Base-by-base conservation (phyloP, 805 yeast genomes). In the Lachancea quebecensis region DNA sequence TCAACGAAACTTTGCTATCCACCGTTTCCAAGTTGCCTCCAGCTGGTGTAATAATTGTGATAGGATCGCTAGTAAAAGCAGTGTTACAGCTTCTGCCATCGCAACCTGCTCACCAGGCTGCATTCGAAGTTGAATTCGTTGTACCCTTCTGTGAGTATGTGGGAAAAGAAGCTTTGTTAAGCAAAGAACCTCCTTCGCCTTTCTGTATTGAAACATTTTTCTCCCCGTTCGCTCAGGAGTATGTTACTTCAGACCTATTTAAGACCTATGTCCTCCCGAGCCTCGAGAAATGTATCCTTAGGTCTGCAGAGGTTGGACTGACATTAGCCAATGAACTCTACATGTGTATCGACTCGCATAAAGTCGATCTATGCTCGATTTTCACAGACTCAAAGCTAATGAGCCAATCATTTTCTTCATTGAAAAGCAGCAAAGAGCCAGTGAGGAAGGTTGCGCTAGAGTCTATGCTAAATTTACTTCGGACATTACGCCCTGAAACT, bases 271-370 rank as follows among this genome's bases (percentile, higher is more conserved):
- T 84, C 14, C 63, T 79, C 6, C 87, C 95, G 1, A 72, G 75
- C 15, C 55, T 90, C 40, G 90, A 85, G 55, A 87, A 84, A 58
- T 76, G 90, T 1, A 70, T 83, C 41, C 69, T 90, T 51, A 76
- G 96, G 61, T 78, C 95, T 2, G 82, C 96, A 0, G 96, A 88
- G 57, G 62, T 69, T 33, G 76, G 86, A 0, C 75, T 87, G 46
- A 73, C 72, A 15, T 59, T 82, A n/a, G 59, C 84, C 2, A 75
- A 80, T 3, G 69, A 72, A 10, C 57, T 88, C 8, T 68, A 50
- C 38, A 29, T 50, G 8, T 71, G 42, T 32, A 41, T 63, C 3
- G 41, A 56, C 37, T 44, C 69, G 3, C 44, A 57, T 1, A 50
- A 58, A 1, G 57, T 78, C 16, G 77, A 77, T 45, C 50, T 76